Percentiles rank a stretch among this genome's conserved stretches.
Conservation (phyloP, 2,329 filamentous ascomycete species). For the Fusarium graminum region DNA sequence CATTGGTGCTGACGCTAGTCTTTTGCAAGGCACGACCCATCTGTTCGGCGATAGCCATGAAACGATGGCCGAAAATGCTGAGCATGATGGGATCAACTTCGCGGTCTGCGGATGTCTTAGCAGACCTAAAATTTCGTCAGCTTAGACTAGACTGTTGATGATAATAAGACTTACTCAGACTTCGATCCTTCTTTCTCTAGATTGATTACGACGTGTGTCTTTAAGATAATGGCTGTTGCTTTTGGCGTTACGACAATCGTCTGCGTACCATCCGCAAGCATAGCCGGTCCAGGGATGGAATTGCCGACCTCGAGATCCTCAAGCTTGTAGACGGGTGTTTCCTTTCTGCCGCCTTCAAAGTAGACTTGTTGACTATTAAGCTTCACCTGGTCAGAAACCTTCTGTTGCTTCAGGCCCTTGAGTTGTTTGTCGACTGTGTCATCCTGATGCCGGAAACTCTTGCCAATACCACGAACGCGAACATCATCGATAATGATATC, state of each 20-base stretch:
- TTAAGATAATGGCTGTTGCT: constrained; percentile 80
- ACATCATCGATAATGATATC: constrained; percentile 94
- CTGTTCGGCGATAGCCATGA: constrained; percentile 89
- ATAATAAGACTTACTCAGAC: constrained; percentile 47
- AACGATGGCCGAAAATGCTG: constrained; percentile 83
- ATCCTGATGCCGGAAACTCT: constrained; percentile 83
- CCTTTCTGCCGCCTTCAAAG: constrained; percentile 82
- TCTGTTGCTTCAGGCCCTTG: constrained; percentile 72
- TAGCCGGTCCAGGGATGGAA: constrained; percentile 81
- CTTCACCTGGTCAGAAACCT: constrained; percentile 69
- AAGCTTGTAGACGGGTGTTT: constrained; percentile 87
- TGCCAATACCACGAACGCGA: constrained; percentile 87
- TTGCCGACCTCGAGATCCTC: constrained; percentile 80
- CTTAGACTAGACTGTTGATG: too few species aligned
- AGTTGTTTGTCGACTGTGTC: constrained; percentile 89
- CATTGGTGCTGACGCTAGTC: constrained; percentile 83
- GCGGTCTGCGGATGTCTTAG: constrained; percentile 39
- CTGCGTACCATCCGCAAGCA: constrained; percentile 88
- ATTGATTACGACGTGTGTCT: constrained; percentile 92
- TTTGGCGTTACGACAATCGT: constrained; percentile 90
- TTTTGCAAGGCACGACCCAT: constrained; percentile 86
- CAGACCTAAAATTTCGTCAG: constrained; percentile 35
- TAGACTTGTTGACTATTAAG: constrained; percentile 80
- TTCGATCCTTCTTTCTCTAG: constrained; percentile 69
- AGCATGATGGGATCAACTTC: constrained; percentile 83